A percentile compares a stretch with the other conserved stretches of the same genome.
phyloP scores from a whole-genome alignment of 2,329 filamentous ascomycete species.

The Mollisia scopiformis region DNA sequence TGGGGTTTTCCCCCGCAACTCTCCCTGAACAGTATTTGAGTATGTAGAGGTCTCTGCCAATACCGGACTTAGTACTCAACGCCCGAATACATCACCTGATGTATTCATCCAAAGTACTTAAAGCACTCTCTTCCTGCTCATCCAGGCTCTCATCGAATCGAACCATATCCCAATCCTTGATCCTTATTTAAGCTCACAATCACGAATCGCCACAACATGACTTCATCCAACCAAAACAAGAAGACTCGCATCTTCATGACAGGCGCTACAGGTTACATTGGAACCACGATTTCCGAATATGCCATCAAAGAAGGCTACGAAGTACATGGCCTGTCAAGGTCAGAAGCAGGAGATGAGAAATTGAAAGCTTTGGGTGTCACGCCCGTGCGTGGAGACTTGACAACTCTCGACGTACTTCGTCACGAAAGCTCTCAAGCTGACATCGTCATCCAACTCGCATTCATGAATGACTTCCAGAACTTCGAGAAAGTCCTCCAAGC shows the following conservation, averaged over 20 bases:
- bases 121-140: too few species aligned
- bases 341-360: constrained; percentile 39
- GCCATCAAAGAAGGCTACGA: constrained; percentile 43
- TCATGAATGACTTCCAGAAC: constrained; percentile 35
- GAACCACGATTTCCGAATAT: constrained; percentile 39
- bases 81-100: too few species aligned
- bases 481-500: constrained; percentile 34
- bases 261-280: constrained; percentile 45
- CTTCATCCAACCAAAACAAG: not conserved
- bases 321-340: constrained; percentile 46
- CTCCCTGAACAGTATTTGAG: too few species aligned
- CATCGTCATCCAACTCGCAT: constrained; percentile 47
- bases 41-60: too few species aligned
- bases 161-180: not conserved
- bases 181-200: not conserved
- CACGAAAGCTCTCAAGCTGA: constrained; percentile 44
- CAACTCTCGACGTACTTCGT: constrained; percentile 41
- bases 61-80: too few species aligned
- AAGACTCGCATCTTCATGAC: constrained; percentile 43
- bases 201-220: not conserved
- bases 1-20: too few species aligned
- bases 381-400: constrained; percentile 45
- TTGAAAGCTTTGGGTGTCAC: constrained; percentile 42
- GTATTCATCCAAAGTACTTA: too few species aligned
- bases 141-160: too few species aligned